Conservation (phyloP, 441 rosid genomes). For the Jatropha podagrica region DNA sequence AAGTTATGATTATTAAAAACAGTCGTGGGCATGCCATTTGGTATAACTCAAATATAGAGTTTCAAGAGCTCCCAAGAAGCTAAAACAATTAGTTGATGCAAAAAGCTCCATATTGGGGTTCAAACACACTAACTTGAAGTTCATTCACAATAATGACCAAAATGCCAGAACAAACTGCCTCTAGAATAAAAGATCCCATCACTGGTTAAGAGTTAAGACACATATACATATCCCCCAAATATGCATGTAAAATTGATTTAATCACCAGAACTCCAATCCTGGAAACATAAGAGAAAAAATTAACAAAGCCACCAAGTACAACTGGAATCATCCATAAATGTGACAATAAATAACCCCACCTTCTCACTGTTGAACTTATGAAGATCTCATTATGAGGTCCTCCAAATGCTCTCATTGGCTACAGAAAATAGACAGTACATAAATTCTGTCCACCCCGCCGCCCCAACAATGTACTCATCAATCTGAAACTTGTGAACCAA, state of each 20-base stretch:
- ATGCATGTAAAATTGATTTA: not conserved
- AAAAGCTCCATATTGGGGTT: slow-evolving; percentile 6
- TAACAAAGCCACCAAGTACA: not conserved
- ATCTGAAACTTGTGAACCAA: not conserved
- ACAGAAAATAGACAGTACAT: not conserved
- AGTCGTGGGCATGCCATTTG: not conserved
- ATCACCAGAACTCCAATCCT: not conserved
- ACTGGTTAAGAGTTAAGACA: not conserved
- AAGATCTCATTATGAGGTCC: not conserved
- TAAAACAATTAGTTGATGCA: not conserved
- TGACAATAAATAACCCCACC: not conserved
- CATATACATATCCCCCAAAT: not conserved
- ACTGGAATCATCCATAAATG: not conserved
- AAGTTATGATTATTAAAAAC: not conserved
- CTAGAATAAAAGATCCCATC: not conserved
- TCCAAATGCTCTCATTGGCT: not conserved
- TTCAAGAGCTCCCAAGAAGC: slow-evolving; percentile 6
- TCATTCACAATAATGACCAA: not conserved
- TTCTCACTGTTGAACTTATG: not conserved
- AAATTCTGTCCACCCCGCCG: too few species aligned
- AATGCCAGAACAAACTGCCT: not conserved
- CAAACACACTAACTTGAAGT: not conserved
- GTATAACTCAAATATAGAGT: not conserved
- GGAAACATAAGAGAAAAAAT: not conserved
- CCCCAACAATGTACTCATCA: not conserved